Base-by-base conservation (phyloP, 2,329 filamentous ascomycete species). In the Talaromyces sp. region DNA sequence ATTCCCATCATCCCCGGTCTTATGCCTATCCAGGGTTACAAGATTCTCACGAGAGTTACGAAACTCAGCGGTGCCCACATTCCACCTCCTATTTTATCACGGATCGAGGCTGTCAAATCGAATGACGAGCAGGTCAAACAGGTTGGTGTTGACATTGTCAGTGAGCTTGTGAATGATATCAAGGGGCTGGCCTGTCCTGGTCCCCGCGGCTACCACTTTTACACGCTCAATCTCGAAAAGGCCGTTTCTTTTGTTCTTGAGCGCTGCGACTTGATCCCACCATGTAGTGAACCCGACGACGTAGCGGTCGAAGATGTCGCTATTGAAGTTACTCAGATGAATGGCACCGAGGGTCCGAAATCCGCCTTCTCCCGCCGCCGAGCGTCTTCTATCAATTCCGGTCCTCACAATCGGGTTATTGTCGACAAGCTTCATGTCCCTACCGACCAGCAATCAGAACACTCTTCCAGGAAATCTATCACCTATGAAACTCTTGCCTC, bases 1-100 rank as follows among this genome's bases (percentile, higher is more conserved):
- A 90, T 97, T 27, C 89, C 91, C 7, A 96, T 99, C 67, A 90
- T 99, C 60, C 93, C 95, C 0, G 95, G 95, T 1, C 81, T 99
- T 69, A 97, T 99, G 93, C 95, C 95, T 13, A 92, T 99, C 58
- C 95, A 99, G 78, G 96, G 91, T 77, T 98, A 96, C 77, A 91
- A 96, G 74, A 98, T 96, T 81, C 86, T 99, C 70, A 92, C 92
- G 71, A 83, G 95, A 65, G 96, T 93, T 33, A 93, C 93, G 27
- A 99, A 98, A 78, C 84, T 99, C 51, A 96, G 92, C 73, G 92
- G 97, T 74, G 93, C 93, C 55, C 88, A 84, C 64, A 82, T 98
- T 52, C 95, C 95, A 0, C 79, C 84, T 0, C 77, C 83, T 15
- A 84, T 97, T 32, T 81, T 93, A 71, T 80, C 82, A 13, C 86